Evolutionary conservation across 179 eudicot genomes (phyloP), one percentile per base, ranked within the genome.

Genomic region (Patellifolia procumbens): DNA sequence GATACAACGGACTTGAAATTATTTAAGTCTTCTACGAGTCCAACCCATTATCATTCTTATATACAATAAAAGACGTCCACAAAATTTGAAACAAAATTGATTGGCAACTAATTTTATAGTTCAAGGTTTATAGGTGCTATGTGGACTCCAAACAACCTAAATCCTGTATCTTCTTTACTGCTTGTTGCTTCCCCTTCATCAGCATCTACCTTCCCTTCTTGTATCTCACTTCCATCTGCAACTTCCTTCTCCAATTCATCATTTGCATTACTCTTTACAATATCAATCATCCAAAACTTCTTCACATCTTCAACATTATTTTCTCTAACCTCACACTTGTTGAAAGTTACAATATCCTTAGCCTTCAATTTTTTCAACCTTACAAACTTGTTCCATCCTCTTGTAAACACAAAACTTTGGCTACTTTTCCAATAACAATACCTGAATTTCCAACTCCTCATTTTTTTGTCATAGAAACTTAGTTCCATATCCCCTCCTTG

Each of bases 381-480:
- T 39, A 87, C 92, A 74, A 93, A 92, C 32, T 78, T 67, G 75
- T 81, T 89, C 98, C 98, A 93, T 11, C 95, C 98, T 80, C 81
- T 78, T 0, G 95, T 89, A 68, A 93, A 92, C 51, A 88, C 92
- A 42, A 31, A 92, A 45, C 93, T 93, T 16, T 87, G 88, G 80
- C 97, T 92, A 61, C 95, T 92, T 46, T 83, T 88, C 95, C 95
- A 93, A 22, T 91, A 92, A 52, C 90, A 90, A 48, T 90, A 92
- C 7, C 93, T 70, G 20, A 93, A 89, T 28, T 77, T 79, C 97
- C 97, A 90, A 28, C 67, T 24, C 76, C 60, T 85, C 86, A 78
- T 90, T 0, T 48, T 28, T 2, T 39, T 74, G 46, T 90, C 93
- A 3, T 63, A 80, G 35, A 91, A 91, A 0, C 60, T 53, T 0